Evolutionary conservation across 176 grass and related monocot genomes (phyloP).

Genomic region (Raddia guianensis): DNA sequence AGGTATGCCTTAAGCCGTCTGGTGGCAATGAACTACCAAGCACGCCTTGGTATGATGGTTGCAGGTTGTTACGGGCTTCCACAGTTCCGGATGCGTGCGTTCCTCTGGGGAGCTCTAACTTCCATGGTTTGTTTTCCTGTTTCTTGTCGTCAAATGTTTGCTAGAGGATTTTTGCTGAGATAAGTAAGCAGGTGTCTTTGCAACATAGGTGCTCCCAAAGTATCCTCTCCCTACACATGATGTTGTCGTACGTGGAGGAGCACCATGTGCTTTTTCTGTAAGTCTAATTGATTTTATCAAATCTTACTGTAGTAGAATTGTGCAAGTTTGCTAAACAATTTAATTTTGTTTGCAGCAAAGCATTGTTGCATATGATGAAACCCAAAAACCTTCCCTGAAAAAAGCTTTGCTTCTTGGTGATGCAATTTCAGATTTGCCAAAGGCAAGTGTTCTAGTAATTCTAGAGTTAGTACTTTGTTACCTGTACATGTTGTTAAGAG

Average conservation of each 20-base stretch:
- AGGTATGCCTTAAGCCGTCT: constrained; percentile 76
- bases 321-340: neutral
- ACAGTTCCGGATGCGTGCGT: constrained; percentile 77
- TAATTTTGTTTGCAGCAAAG: constrained; percentile 52
- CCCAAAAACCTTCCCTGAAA: constrained; percentile 47
- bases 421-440: constrained; percentile 84
- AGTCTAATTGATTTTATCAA: neutral
- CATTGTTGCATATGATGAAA: constrained; percentile 85
- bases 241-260: constrained; percentile 62
- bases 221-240: constrained; percentile 85
- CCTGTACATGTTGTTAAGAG: neutral
- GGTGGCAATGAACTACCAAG: constrained; percentile 83
- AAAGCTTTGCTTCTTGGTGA: constrained; percentile 63
- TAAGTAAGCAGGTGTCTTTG: neutral
- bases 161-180: neutral
- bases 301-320: neutral
- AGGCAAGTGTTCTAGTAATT: constrained; percentile 32
- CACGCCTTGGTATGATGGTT: constrained; percentile 71
- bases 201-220: constrained; percentile 63
- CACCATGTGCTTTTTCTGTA: constrained; percentile 77
- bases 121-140: constrained; percentile 58
- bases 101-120: constrained; percentile 78
- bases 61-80: constrained; percentile 87
- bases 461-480: neutral
- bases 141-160: neutral